These are phyloP conservation scores for Fomitopsis serialis DNA, from an alignment of 768 basidiomycete species.

Conservation along the genomic window DNA sequence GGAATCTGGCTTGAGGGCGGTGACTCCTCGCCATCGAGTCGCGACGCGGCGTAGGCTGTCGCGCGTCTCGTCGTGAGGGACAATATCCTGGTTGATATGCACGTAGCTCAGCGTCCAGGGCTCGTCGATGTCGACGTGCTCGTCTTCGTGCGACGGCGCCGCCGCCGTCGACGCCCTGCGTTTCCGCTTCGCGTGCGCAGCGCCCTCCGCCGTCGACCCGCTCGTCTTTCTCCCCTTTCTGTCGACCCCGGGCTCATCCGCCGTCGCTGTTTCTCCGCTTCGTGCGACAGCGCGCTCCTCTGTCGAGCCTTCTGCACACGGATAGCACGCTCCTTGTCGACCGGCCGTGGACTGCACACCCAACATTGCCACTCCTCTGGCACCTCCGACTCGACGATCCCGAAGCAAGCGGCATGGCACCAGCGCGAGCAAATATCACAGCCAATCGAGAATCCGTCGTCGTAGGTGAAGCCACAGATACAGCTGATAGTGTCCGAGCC, in stretches of 20 bases:
- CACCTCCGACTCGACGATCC: slow-evolving; percentile 48
- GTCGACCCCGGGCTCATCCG: slow-evolving; percentile 36
- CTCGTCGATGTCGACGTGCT: slow-evolving; percentile 45
- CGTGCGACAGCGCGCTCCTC: slow-evolving; percentile 23
- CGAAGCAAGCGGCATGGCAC: slow-evolving; percentile 81
- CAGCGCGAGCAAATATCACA: slow-evolving; percentile 81
- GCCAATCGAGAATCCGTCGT: slow-evolving; percentile 82
- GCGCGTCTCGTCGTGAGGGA: slow-evolving; percentile 38
- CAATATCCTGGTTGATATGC: slow-evolving; percentile 41
- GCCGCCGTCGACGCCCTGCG: slow-evolving; percentile 33
- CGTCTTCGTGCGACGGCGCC: slow-evolving; percentile 31
- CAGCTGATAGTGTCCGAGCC: slow-evolving; percentile 55
- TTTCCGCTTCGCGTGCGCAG: slow-evolving; percentile 31
- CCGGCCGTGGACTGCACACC: slow-evolving; percentile 48
- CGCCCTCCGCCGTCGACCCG: slow-evolving; percentile 31
- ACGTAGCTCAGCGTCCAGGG: slow-evolving; percentile 41
- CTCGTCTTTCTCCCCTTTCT: slow-evolving; percentile 29
- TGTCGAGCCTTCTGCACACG: slow-evolving; percentile 38
- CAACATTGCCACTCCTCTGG: slow-evolving; percentile 80
- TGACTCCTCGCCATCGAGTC: slow-evolving; percentile 60
- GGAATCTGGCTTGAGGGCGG: slow-evolving; percentile 34
- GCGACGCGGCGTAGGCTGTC: slow-evolving; percentile 53
- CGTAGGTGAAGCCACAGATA: slow-evolving; percentile 67
- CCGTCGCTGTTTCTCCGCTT: slow-evolving; percentile 19
- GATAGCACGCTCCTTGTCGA: slow-evolving; percentile 44